These are phyloP conservation scores for Backusella tarrabulga DNA, from an alignment of 192 early-diverging fungal genomes.

Conservation along the genomic window DNA sequence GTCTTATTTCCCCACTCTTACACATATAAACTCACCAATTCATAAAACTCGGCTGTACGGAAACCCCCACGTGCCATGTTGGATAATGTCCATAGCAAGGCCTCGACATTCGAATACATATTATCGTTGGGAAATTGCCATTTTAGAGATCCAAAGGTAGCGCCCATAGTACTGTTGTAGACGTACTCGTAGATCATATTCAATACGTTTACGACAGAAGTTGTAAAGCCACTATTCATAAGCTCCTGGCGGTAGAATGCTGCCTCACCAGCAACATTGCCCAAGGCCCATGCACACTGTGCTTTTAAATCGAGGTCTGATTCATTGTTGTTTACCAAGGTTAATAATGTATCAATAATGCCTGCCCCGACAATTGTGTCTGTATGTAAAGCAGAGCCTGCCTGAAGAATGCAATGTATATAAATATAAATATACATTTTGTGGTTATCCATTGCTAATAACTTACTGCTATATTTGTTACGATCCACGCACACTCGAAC, in stretches of 20 bases:
- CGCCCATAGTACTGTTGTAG: neutral
- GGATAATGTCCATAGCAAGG: constrained; percentile 31
- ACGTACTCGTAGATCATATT: constrained; percentile 10
- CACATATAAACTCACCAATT: neutral
- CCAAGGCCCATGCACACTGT: constrained; percentile 40
- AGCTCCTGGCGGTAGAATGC: constrained; percentile 23
- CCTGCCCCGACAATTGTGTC: constrained; percentile 17
- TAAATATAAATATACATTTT: neutral
- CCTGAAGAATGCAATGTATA: constrained; percentile 13
- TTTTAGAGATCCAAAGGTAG: neutral
- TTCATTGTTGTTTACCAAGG: neutral
- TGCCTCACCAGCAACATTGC: constrained; percentile 40
- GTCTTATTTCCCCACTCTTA: neutral
- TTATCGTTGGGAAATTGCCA: neutral
- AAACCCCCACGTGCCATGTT: constrained; percentile 43
- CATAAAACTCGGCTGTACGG: constrained; percentile 21
- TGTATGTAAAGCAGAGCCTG: constrained; percentile 33
- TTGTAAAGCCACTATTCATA: constrained; percentile 13
- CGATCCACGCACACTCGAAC: constrained; percentile 41
- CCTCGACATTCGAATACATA: constrained; percentile 21
- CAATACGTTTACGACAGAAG: constrained; percentile 14
- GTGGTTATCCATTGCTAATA: neutral
- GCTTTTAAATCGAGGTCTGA: constrained; percentile 16
- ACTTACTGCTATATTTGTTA: constrained; percentile 43
- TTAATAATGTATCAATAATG: constrained; percentile 21